Percentiles rank a stretch among this genome's conserved stretches.
Evolutionary conservation across 176 grass and related monocot genomes (phyloP).

Genomic region (Oryza nivara): DNA sequence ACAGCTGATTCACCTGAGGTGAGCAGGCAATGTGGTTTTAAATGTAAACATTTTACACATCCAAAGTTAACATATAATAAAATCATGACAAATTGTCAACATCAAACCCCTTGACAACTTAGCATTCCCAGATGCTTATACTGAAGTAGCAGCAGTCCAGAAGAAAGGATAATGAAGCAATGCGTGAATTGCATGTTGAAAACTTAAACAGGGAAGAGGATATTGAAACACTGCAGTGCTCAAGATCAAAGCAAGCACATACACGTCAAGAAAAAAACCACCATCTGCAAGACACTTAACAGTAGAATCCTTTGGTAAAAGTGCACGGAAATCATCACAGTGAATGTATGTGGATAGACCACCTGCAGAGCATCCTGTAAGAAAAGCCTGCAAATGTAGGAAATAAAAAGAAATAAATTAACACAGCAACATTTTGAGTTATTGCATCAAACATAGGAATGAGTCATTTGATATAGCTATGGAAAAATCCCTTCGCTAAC

Average conservation of each 20-base stretch:
- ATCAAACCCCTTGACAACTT: neutral
- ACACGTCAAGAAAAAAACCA: slow-evolving; percentile 85
- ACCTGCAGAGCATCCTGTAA: slow-evolving; percentile 80
- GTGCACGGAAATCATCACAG: slow-evolving; percentile 73
- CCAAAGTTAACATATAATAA: neutral
- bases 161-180: neutral
- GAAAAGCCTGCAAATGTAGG: slow-evolving; percentile 58
- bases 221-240: neutral
- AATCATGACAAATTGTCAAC: neutral
- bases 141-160: neutral
- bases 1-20: neutral
- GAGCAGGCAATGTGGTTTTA: neutral
- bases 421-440: neutral
- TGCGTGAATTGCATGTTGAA: neutral
- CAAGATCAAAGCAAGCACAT: slow-evolving; percentile 36
- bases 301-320: slow-evolving; percentile 58
- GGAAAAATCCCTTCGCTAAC: neutral
- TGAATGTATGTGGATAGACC: slow-evolving; percentile 77
- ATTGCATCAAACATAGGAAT: neutral
- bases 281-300: slow-evolving; percentile 82
- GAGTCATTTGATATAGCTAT: too few species aligned
- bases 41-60: neutral
- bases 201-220: neutral
- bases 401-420: neutral
- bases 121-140: neutral